Evolutionary conservation across 495 filamentous ascomycete genomes (phyloP), one percentile per base, ranked within the genome.

Genomic region (Tuber brumale): DNA sequence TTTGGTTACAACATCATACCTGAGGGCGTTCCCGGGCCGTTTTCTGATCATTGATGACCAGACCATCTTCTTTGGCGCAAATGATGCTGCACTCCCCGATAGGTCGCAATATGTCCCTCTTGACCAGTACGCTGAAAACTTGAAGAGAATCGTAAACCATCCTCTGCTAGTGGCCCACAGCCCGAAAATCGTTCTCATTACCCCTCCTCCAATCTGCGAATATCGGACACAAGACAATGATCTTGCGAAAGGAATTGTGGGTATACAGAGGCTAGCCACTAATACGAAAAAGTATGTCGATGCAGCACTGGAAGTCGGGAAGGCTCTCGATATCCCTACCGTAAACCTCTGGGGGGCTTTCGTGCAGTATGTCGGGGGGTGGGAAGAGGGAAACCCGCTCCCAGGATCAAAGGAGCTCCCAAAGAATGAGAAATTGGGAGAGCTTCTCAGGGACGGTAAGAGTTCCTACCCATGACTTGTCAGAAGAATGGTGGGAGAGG

Each of bases 1-100:
- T n/a, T 37, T 21, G 19, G 9, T 27, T 48, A 10, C 3, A 21
- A 41, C 5, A 39, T 39, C 37, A 3, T 72, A 18, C 21, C 42
- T 16, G 42, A 23, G 51, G 51, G 35, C 42, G 69, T 78, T 39
- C 70, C 4, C 31, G 37, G 27, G 23, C 42, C 57, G 80, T 72
- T 10, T 73, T 73, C 73, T 80, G 43, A 79, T 42, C 12, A 21
- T 81, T 35, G 69, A 61, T 31, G 72, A 43, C 41, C 73, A 95
- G 92, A 87, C 90, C 37, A 85, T 97, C 77, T 93, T 95, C 80
- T 89, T 97, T 76, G 94, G 94, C 27, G 92, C 94, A 80, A 97
- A 97, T 82, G 94, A 97, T 83, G 91, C 94, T 10, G 87, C 87
- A 74, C 80, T 94, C n/a, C 86, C 86, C 31, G 84, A 86, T 61